Percentiles rank a stretch among this genome's conserved stretches.
These are phyloP conservation scores for Malassezia equina DNA, from an alignment of 1,284 basidiomycete species.

Conservation along the genomic window DNA sequence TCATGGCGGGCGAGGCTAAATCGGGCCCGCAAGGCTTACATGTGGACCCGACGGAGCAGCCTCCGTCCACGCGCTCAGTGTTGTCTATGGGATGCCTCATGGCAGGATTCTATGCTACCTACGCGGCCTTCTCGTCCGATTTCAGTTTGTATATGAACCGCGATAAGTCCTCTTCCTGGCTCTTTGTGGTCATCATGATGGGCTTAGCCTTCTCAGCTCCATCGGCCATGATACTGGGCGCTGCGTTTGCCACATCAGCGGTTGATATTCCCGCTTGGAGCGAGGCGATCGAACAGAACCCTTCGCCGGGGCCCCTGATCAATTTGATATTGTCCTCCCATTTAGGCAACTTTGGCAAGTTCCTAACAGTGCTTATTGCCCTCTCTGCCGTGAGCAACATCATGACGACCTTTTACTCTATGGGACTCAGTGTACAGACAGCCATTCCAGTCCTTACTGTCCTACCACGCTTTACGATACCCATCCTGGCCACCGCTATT, in stretches of 20 bases:
- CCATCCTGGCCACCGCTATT: slow-evolving; percentile 67
- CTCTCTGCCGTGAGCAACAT: slow-evolving; percentile 69
- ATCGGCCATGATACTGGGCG: slow-evolving; percentile 56
- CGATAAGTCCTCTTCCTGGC: slow-evolving; percentile 51
- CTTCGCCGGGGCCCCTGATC: slow-evolving; percentile 59
- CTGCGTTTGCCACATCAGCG: slow-evolving; percentile 53
- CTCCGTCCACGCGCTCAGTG: slow-evolving; percentile 50
- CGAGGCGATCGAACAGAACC: slow-evolving; percentile 18
- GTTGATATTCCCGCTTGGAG: slow-evolving; percentile 55
- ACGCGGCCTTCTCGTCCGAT: slow-evolving; percentile 50
- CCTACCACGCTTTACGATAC: slow-evolving; percentile 77
- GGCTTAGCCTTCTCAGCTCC: slow-evolving; percentile 56
- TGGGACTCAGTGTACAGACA: slow-evolving; percentile 34
- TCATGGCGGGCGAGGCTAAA: slow-evolving; percentile 54
- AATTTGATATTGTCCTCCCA: slow-evolving; percentile 61
- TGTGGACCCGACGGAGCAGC: slow-evolving; percentile 52
- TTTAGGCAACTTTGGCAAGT: slow-evolving; percentile 65
- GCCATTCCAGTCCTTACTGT: slow-evolving; percentile 64
- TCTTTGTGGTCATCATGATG: slow-evolving; percentile 56
- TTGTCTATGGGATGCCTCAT: slow-evolving; percentile 56
- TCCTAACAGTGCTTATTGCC: slow-evolving; percentile 70
- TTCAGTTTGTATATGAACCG: slow-evolving; percentile 50
- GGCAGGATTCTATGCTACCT: slow-evolving; percentile 54
- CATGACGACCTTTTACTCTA: slow-evolving; percentile 58
- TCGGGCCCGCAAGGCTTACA: slow-evolving; percentile 54